Evolutionary conservation across 805 yeast genomes (phyloP).

Genomic region (Ogataea ramenticola): DNA sequence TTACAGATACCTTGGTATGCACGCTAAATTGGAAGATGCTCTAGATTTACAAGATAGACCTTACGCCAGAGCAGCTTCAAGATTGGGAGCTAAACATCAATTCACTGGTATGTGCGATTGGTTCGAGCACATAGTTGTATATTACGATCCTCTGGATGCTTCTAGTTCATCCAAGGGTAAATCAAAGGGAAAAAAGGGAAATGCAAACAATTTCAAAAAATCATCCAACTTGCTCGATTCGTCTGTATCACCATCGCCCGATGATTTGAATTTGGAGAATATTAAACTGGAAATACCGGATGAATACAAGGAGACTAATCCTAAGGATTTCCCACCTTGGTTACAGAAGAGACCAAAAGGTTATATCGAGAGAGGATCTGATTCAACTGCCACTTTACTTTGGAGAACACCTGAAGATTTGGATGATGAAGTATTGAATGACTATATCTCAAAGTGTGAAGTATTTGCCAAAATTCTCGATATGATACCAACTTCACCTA

Average conservation of each 20-base stretch:
- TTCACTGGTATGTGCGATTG: constrained; percentile 59
- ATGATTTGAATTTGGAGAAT: constrained; percentile 12
- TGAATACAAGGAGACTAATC: constrained; percentile 32
- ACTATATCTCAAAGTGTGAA: constrained; percentile 47
- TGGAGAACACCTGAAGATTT: constrained; percentile 48
- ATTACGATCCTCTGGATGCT: constrained; percentile 39
- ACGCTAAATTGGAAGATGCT: constrained; percentile 68
- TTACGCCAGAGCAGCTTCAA: constrained; percentile 71
- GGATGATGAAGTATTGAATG: constrained; percentile 29
- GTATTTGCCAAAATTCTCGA: constrained; percentile 49
- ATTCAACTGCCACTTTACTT: constrained; percentile 52
- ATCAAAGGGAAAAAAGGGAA: constrained; percentile 13
- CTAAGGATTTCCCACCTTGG: constrained; percentile 61
- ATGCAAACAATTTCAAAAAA: constrained; percentile 17
- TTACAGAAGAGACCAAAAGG: constrained; percentile 74
- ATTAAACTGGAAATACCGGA: constrained; percentile 32
- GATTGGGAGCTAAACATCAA: constrained; percentile 71
- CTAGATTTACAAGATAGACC: constrained; percentile 72
- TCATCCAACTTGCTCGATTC: constrained; percentile 4
- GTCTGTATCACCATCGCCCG: constrained; percentile 11
- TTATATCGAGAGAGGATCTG: constrained; percentile 77
- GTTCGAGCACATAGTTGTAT: constrained; percentile 58
- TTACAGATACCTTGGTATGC: constrained; percentile 70
- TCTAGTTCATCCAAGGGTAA: constrained; percentile 15
- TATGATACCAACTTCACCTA: constrained; percentile 61